Conservation (phyloP, 1,139 yeast genomes). For the Pichia cactophila region DNA sequence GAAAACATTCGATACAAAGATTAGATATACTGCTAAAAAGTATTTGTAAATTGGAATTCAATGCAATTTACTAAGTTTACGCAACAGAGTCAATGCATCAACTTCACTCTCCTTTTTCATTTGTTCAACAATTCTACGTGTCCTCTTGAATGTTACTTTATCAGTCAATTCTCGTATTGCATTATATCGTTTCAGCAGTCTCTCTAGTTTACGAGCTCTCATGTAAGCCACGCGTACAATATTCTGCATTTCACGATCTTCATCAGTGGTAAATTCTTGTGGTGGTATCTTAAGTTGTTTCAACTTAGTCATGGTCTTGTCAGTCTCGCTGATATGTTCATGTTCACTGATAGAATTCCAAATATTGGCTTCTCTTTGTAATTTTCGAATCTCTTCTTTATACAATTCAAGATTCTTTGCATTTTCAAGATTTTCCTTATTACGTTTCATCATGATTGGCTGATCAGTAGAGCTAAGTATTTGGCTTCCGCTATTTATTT, state of each 20-base stretch:
- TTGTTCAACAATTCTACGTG: slow-evolving; percentile 4
- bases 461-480: slow-evolving; percentile 10
- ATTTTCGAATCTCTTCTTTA: slow-evolving; percentile 35
- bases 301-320: not conserved
- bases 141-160: not conserved
- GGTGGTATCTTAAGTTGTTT: not conserved
- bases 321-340: not conserved
- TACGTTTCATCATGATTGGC: slow-evolving; percentile 37
- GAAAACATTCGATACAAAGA: slow-evolving; percentile 68
- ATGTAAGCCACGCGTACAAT: not conserved
- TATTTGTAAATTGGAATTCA: slow-evolving; percentile 29
- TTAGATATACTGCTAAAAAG: slow-evolving; percentile 66
- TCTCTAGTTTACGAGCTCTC: not conserved
- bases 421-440: slow-evolving; percentile 51
- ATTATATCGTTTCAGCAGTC: not conserved
- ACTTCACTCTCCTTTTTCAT: slow-evolving; percentile 14
- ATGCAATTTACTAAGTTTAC: slow-evolving; percentile 12
- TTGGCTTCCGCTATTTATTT: slow-evolving; percentile 10
- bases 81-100: slow-evolving; percentile 24
- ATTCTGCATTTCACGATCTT: not conserved
- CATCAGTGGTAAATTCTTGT: not conserved
- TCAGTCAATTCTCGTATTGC: not conserved
- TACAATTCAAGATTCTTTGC: slow-evolving; percentile 39
- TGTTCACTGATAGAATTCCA: slow-evolving; percentile 6
- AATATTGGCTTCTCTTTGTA: slow-evolving; percentile 38